These are phyloP conservation scores for Aspergillus alliaceus DNA, from an alignment of 2,329 filamentous ascomycete species.

Conservation along the genomic window DNA sequence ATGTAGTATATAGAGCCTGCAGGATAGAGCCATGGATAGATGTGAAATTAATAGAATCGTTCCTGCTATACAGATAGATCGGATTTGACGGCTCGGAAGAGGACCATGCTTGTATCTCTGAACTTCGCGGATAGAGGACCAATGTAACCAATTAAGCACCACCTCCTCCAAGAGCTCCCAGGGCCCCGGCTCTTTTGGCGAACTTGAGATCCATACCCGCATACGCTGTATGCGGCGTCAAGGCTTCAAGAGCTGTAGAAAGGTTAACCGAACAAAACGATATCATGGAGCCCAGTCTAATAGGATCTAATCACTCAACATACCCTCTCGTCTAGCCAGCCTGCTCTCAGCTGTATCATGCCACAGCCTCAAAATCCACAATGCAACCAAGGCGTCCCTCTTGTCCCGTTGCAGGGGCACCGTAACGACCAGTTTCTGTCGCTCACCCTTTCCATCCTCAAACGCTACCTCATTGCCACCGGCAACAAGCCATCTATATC, in stretches of 20 bases:
- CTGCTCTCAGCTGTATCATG: conserved; percentile 17
- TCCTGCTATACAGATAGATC: no score
- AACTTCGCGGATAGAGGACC: background rate
- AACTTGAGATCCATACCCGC: background rate
- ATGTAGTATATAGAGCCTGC: no score
- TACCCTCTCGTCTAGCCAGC: conserved; percentile 16
- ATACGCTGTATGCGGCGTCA: background rate
- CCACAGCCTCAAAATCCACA: conserved; percentile 20
- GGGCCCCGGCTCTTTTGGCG: background rate
- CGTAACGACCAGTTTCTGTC: conserved; percentile 5
- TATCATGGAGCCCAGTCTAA: background rate
- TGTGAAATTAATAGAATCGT: no score
- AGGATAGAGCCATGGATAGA: no score
- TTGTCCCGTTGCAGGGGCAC: conserved; percentile 1
- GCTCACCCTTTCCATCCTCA: conserved; percentile 5
- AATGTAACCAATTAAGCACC: background rate
- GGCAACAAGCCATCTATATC: conserved; percentile 11
- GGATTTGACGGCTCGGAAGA: no score
- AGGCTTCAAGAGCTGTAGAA: background rate
- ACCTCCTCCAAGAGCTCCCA: background rate
- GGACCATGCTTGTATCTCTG: no score
- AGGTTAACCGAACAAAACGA: background rate
- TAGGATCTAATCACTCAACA: background rate
- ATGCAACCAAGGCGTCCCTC: conserved; percentile 17
- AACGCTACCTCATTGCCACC: conserved; percentile 5